Evolutionary conservation across 2,329 filamentous ascomycete species (phyloP), one percentile per base, ranked within the genome.

Genomic region (Diaporthe nobilis): DNA sequence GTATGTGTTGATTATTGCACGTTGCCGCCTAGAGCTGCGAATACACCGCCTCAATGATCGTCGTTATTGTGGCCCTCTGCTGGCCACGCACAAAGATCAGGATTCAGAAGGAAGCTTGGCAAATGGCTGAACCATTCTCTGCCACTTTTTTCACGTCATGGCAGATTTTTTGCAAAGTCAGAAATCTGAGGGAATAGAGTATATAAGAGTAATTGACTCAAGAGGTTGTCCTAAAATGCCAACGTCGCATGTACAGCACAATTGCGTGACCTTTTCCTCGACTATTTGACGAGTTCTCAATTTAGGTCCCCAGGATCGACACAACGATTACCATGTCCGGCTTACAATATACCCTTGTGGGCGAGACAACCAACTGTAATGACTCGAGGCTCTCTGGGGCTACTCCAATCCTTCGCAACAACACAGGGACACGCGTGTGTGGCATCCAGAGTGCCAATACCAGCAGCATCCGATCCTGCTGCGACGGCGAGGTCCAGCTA

Each of bases 381-480:
- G 44, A 67, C 20, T 34, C 61, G n/a, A 61, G 37, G 39, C 37
- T 61, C 44, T 51, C 20, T 17, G 4, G 15, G 5, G n/a, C 8
- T 44, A 67, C 61, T 28, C 61, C 42, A 51, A 28, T 67, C 20
- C 61, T 67, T 9, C 44, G 61, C 15, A 67, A 67, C 28, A 49
- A n/a, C 28, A 67, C 61, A 15, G 61, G 61, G 1, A 25, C 44
- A 12, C 61, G 44, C 28, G 44, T 67, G 15, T 67, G 61, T 28
- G 61, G 61, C 28, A 37, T 67, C 28, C 28, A 67, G 22, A 67
- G 61, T 25, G 44, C 61, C 28, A 51, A 51, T n/a, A 67, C 44
- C 44, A 67, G 17, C 61, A 67, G 44, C 44, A 67, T 67, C 28
- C 61, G 44, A n/a, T 25, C 61, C 61, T 67, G 61, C 61, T 67